Evolutionary conservation across 176 grass and related monocot species (phyloP), one percentile per base, ranked within the genome.

Genomic region (Zea mays): DNA sequence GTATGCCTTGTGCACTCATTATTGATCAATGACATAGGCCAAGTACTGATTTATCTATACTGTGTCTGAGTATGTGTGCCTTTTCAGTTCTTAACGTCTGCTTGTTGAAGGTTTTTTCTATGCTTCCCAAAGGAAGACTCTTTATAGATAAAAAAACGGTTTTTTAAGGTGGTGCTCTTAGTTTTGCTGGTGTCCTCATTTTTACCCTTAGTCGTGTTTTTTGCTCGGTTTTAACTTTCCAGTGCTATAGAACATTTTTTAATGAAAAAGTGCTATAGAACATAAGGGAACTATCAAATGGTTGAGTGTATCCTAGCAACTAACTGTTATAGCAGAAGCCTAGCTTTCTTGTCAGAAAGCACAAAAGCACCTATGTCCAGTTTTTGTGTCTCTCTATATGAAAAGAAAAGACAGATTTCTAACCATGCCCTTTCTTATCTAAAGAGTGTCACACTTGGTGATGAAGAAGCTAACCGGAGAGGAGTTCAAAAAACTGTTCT

Each of bases 361-460:
- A 60, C 2, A 69, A 2, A 70, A 43, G 13, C 43, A 70, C 13
- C 39, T 48, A 57, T 56, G 52, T 56, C 17, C 52, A 19, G 16
- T 56, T 56, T 56, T 16, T 19, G 6, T 56, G n/a, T 8, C 6
- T 56, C 52, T 56, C 42, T 43, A 27, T 27, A 27, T 27, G 27
- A 27, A 27, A 27, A 56, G 3, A 55, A 55, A 55, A 43, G 8
- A 56, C 8, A 56, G 6, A n/a, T n/a, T 56, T 56, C 16, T 56
- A 56, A 56, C 5, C 15, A n/a, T 55, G 16, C 6, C 11, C 44
- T 15, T 50, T 69, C 44, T 46, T 76, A 3, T 75, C 41, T 77
- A 65, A 83, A 94, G 91, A 97, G 80, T 44, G 95, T 98, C 71
- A 94, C 91, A 36, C 83, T 98, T 80, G 91, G 91, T 63, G 95